Evolutionary conservation across 495 filamentous ascomycete species (phyloP).

Genomic region (Neurospora sp.): DNA sequence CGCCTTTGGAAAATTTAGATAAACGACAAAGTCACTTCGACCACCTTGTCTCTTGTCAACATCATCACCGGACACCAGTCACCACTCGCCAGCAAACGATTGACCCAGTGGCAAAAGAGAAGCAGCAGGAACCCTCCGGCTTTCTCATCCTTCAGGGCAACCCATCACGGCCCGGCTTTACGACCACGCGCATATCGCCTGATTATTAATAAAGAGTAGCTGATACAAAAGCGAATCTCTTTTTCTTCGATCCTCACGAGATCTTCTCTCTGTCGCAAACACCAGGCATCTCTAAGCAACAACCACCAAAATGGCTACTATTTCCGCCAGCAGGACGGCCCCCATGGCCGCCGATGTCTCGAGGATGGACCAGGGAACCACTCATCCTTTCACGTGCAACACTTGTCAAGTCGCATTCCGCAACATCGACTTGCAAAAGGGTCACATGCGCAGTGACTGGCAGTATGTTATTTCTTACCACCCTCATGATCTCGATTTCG

Average conservation of each 20-base stretch:
- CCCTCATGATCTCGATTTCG: background rate
- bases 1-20: background rate
- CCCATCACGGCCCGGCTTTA: background rate
- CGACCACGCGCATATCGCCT: background rate
- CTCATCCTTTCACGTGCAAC: conserved; percentile 94
- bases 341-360: conserved; percentile 18
- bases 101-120: background rate
- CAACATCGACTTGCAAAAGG: conserved; percentile 82
- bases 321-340: conserved; percentile 31
- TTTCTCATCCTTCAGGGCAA: background rate
- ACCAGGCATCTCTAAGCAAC: background rate
- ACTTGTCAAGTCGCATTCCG: conserved; percentile 95
- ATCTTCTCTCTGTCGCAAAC: background rate
- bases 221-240: background rate
- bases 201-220: background rate
- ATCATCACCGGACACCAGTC: background rate
- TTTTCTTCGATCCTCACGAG: background rate
- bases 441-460: conserved; percentile 97
- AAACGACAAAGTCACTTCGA: background rate
- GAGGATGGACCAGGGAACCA: conserved; percentile 30
- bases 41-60: background rate
- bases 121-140: conserved; percentile 2
- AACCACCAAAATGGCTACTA: conserved; percentile 43
- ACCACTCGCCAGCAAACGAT: background rate
- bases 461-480: conserved; percentile 55